Evolutionary conservation across 169 alveolate genomes (phyloP).

Genomic region (Cardiosporidium cionae): DNA sequence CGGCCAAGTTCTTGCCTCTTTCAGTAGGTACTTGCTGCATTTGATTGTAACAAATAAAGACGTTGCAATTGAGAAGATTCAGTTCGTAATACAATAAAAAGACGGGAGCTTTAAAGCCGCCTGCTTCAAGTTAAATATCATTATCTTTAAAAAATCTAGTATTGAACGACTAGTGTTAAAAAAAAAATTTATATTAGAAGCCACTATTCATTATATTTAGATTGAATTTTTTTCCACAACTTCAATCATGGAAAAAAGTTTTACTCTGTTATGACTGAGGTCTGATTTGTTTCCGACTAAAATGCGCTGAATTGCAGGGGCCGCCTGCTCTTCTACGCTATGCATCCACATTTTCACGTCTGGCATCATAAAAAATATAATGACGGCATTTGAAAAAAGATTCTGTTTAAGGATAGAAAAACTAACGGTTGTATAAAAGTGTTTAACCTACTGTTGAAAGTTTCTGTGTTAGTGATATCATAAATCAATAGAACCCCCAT

Average conservation of each 20-base stretch:
- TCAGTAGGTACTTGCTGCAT: conserved; percentile 20
- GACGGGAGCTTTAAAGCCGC: too few species aligned
- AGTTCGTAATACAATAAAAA: too few species aligned
- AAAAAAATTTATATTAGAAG: too few species aligned
- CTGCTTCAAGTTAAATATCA: too few species aligned
- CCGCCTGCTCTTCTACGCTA: conserved; percentile 17
- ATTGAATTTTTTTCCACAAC: too few species aligned
- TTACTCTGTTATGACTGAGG: conserved; percentile 13
- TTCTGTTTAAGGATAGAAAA: neutral
- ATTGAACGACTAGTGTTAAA: too few species aligned
- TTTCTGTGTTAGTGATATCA: conserved; percentile 81
- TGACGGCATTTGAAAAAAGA: neutral
- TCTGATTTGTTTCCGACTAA: conserved; percentile 22
- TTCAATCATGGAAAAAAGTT: too few species aligned
- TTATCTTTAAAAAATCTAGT: too few species aligned
- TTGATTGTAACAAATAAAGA: neutral
- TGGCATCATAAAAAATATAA: neutral
- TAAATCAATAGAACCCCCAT: conserved; percentile 87
- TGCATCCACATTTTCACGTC: conserved; percentile 16
- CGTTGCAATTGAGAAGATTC: neutral
- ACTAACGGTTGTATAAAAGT: neutral
- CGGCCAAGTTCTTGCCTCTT: conserved; percentile 22
- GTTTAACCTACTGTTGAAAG: conserved; percentile 46
- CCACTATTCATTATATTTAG: too few species aligned
- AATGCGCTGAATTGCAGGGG: conserved; percentile 9